Evolutionary conservation across 345 rosid species (phyloP), one percentile per base, ranked within the genome.

Genomic region (Trapa bicornis): DNA sequence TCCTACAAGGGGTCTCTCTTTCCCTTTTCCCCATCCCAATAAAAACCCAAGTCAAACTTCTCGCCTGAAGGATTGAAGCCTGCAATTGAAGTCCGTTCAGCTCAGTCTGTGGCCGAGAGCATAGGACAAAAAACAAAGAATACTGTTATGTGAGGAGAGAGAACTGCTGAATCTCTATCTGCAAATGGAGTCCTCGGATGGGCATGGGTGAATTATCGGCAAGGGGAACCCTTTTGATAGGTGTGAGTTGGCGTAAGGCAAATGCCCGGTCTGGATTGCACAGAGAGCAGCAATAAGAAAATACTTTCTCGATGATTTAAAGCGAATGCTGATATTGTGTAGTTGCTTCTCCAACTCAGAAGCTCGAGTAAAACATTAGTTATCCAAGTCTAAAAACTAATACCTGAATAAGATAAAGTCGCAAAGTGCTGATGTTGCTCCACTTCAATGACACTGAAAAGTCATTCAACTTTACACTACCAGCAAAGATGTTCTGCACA

Each of bases 401-500:
- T 29, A 88, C 99, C 96, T 88, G 91, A 65, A 94, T 78, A 63
- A 94, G 82, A 79, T 66, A 79, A 72, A 94, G 60, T 43, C 76
- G 95, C 58, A 94, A 91, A 77, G 81, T 88, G 67, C 99, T 97
- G 54, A 94, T 76, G 43, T 86, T 69, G 82, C 97, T 91, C 99
- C 99, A 94, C 58, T 87, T 83, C 75, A 87, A 76, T 42, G 92
- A 80, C 97, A 88, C 80, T 64, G 91, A 72, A 67, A 94, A 88
- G 75, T 79, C 92, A 56, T 81, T 81, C 77, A 88, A 67, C 69
- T 76, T 87, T 70, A 91, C 82, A 13, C 86, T 86, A 65, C 99
- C 95, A 61, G 82, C 91, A 70, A 94, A 89, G 81, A 86, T 94
- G 77, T 88, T 91, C 66, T 63, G 89, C 48, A 78, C 69, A 57